Percentiles rank a stretch among this genome's conserved stretches.
These are phyloP conservation scores for Yamadazyma spencermartinsiae DNA, from an alignment of 1,139 yeast species.

Conservation along the genomic window DNA sequence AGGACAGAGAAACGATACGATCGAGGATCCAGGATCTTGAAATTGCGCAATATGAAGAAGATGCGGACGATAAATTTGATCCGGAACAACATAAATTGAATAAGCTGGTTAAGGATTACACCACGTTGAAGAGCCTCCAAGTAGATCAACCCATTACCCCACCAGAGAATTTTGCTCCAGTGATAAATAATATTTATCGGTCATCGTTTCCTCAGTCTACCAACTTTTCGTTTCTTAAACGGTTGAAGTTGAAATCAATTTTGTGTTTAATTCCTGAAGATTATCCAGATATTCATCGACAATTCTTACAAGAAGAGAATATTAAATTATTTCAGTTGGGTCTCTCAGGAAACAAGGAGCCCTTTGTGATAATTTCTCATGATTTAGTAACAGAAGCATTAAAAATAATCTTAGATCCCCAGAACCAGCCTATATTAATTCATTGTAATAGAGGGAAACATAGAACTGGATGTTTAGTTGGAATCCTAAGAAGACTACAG, in stretches of 20 bases:
- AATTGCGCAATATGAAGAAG: constrained; percentile 39
- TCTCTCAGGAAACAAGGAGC: constrained; percentile 94
- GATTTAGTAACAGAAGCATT: constrained; percentile 78
- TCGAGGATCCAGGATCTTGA: constrained; percentile 30
- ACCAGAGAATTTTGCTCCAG: constrained; percentile 94
- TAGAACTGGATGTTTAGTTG: constrained; percentile 93
- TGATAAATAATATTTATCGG: constrained; percentile 76
- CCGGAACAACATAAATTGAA: constrained; percentile 21
- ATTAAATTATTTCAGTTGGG: constrained; percentile 84
- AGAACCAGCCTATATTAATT: constrained; percentile 84
- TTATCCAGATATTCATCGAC: constrained; percentile 74
- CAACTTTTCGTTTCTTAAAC: constrained; percentile 69
- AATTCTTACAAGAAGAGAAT: constrained; percentile 58
- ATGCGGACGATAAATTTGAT: constrained; percentile 44
- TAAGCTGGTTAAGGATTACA: constrained; percentile 3
- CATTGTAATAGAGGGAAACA: constrained; percentile 98
- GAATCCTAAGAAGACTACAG: constrained; percentile 84
- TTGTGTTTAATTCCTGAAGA: constrained; percentile 89
- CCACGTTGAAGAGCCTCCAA: constrained; percentile 5
- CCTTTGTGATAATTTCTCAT: constrained; percentile 82
- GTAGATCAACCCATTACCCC: constrained; percentile 43
- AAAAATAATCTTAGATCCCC: constrained; percentile 77
- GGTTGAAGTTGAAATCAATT: constrained; percentile 67
- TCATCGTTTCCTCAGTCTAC: constrained; percentile 87
- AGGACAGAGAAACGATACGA: constrained; percentile 36